Percentiles rank a stretch among this genome's conserved stretches.
Evolutionary conservation across 2,329 filamentous ascomycete genomes (phyloP).

Genomic region (Aspergillus sp.): DNA sequence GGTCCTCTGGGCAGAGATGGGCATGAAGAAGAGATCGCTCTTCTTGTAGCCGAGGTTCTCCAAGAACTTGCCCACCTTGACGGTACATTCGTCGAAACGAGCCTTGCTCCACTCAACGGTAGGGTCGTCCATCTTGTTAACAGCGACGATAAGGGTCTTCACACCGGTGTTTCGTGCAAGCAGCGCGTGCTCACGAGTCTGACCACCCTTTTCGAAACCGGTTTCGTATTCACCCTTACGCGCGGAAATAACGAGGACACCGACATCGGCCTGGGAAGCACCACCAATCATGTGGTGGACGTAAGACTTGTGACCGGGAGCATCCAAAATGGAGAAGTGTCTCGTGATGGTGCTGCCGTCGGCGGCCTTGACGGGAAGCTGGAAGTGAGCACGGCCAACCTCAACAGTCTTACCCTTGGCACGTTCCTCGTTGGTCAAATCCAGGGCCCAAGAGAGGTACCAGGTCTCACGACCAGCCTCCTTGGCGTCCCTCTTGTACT

Average conservation of each 20-base stretch:
- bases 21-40: constrained; percentile 92
- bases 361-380: constrained; percentile 59
- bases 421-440: constrained; percentile 95
- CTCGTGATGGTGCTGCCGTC: constrained; percentile 68
- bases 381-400: constrained; percentile 92
- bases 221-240: constrained; percentile 99
- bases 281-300: constrained; percentile 98
- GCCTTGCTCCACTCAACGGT: constrained; percentile 96
- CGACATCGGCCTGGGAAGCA: constrained; percentile 88
- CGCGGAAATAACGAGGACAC: constrained; percentile 92
- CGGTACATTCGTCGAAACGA: constrained; percentile 88
- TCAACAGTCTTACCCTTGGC: constrained; percentile 98
- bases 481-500: constrained; percentile 96
- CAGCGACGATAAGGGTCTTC: constrained; percentile 89
- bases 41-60: constrained; percentile 96
- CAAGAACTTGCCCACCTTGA: constrained; percentile 83
- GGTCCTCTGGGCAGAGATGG: constrained; percentile 85
- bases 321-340: constrained; percentile 93
- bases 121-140: constrained; percentile 99
- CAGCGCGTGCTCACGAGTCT: constrained; percentile 96
- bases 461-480: constrained; percentile 95
- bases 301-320: constrained; percentile 96
- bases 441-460: constrained; percentile 98
- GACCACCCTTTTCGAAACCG: constrained; percentile 93
- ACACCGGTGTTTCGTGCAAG: constrained; percentile 98